phyloP scores from a whole-genome alignment of 106 monocot genomes.

The Alisma plantagoaquatica region DNA sequence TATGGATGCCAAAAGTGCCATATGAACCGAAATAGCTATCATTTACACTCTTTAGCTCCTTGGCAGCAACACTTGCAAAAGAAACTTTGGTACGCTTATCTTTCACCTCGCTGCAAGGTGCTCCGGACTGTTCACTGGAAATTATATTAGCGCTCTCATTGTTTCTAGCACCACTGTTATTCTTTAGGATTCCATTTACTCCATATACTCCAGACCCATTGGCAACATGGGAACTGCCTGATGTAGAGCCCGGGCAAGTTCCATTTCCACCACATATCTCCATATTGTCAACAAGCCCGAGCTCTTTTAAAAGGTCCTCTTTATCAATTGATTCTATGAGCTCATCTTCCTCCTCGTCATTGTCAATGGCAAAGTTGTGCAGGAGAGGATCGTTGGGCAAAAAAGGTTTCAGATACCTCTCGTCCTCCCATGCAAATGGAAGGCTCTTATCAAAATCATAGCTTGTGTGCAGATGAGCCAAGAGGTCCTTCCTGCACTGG shows the following conservation, averaged over 20 bases:
- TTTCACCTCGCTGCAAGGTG: constrained; percentile 11
- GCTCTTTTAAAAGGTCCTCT: constrained; percentile 40
- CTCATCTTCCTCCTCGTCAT: constrained; percentile 36
- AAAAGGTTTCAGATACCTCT: constrained; percentile 72
- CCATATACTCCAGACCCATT: too few relatives aligned
- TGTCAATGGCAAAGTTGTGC: constrained; percentile 59
- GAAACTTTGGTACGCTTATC: constrained; percentile 41
- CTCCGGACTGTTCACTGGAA: too few relatives aligned
- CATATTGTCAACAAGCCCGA: constrained; percentile 8
- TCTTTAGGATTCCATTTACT: too few relatives aligned
- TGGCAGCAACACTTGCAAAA: constrained; percentile 44
- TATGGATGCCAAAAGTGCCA: constrained; percentile 88
- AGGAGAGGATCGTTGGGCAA: constrained; percentile 69
- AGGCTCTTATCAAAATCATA: constrained; percentile 16
- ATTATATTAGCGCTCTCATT: too few relatives aligned
- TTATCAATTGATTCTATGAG: constrained; percentile 17
- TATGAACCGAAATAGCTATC: constrained; percentile 85
- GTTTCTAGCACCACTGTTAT: too few relatives aligned
- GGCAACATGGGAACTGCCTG: too few relatives aligned
- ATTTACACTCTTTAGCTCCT: constrained; percentile 59
- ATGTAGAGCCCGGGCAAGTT: too few relatives aligned
- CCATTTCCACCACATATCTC: not conserved
- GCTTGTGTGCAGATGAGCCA: constrained; percentile 35
- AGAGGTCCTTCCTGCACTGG: constrained; percentile 25
- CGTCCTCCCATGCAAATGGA: constrained; percentile 54